Conservation (phyloP, 768 basidiomycete species). For the Psilocybe cubensis region DNA sequence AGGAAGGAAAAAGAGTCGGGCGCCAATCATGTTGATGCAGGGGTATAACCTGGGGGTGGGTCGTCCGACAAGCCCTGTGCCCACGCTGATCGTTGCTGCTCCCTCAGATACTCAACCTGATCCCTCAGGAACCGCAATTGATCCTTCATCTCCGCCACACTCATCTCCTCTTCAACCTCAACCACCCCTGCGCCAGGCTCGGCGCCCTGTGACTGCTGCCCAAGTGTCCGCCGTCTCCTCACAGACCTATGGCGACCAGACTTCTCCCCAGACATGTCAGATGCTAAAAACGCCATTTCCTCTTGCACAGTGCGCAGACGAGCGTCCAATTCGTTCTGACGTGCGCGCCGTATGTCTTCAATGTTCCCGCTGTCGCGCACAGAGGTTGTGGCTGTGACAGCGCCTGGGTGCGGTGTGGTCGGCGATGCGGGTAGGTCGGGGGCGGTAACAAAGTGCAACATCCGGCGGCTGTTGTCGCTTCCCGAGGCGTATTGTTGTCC, state of each 20-base stretch:
- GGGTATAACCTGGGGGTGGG: constrained; percentile 33
- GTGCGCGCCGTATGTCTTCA: not conserved
- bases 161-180: not conserved
- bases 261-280: not conserved
- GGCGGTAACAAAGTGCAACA: not conserved
- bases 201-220: not conserved
- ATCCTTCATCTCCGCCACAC: constrained; percentile 27
- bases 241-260: not conserved
- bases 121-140: constrained; percentile 27
- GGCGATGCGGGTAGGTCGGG: not conserved
- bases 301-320: not conserved
- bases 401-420: not conserved
- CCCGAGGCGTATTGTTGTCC: no score
- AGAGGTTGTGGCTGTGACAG: not conserved
- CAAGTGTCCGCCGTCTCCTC: not conserved
- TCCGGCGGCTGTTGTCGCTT: not conserved
- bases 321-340: not conserved
- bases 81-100: constrained; percentile 31
- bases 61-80: constrained; percentile 31
- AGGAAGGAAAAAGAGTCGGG: no score
- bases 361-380: not conserved
- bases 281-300: not conserved
- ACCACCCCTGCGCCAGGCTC: not conserved
- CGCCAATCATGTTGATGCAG: constrained; percentile 1
- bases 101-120: constrained; percentile 27